phyloP scores from a whole-genome alignment of 2,329 filamentous ascomycete genomes.

The Podosphaera aphanis region DNA sequence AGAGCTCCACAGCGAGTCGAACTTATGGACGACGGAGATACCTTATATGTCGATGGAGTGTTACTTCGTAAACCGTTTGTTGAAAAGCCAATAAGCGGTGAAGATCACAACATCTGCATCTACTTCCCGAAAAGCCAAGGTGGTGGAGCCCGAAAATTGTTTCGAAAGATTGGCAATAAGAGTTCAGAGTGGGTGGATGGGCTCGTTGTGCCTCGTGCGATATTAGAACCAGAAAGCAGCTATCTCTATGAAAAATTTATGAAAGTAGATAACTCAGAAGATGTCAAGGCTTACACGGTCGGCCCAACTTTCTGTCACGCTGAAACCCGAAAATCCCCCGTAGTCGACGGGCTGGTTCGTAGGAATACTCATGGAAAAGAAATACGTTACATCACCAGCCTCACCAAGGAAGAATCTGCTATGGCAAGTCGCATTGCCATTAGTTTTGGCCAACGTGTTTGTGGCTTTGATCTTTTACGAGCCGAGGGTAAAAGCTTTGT shows the following conservation, averaged over 20 bases:
- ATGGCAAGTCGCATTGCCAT: constrained; percentile 79
- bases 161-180: constrained; percentile 96
- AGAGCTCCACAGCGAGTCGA: constrained; percentile 43
- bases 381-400: constrained; percentile 74
- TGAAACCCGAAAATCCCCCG: constrained; percentile 88
- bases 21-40: constrained; percentile 73
- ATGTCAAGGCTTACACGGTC: constrained; percentile 96
- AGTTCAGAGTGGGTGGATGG: constrained; percentile 80
- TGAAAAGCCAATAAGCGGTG: constrained; percentile 92
- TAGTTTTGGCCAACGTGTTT: constrained; percentile 83
- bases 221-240: constrained; percentile 59
- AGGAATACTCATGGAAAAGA: constrained; percentile 96
- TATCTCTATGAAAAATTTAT: constrained; percentile 97
- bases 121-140: constrained; percentile 78
- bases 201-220: constrained; percentile 52
- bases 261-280: constrained; percentile 86
- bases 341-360: constrained; percentile 85
- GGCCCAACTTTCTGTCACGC: constrained; percentile 84
- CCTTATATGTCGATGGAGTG: constrained; percentile 65
- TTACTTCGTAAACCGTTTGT: constrained; percentile 81
- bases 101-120: constrained; percentile 97
- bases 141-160: constrained; percentile 74
- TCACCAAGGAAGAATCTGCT: constrained; percentile 56
- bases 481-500: constrained; percentile 82
- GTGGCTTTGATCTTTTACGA: constrained; percentile 81